phyloP scores from a whole-genome alignment of 208 protist genomes.

The Leishmania tropica region DNA sequence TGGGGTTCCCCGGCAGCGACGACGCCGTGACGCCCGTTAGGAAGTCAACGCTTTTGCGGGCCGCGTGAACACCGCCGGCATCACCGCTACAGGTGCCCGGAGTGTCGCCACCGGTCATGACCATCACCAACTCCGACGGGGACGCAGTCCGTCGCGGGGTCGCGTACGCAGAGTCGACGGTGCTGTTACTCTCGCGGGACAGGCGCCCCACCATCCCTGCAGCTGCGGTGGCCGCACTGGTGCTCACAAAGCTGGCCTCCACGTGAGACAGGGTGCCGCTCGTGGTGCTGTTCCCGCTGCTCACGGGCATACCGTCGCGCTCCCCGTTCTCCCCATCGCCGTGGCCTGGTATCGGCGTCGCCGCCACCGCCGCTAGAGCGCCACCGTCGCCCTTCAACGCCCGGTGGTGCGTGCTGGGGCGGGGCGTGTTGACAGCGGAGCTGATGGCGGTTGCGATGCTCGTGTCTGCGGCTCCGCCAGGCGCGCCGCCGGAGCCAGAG shows the following conservation, averaged over 20 bases:
- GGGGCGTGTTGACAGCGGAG: conserved; percentile 19
- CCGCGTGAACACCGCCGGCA: neutral
- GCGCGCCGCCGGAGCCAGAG: conserved; percentile 4
- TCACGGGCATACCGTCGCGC: neutral
- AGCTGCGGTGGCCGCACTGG: neutral
- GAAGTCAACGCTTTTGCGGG: neutral
- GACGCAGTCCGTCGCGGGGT: conserved; percentile 16
- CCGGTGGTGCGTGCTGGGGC: conserved; percentile 12
- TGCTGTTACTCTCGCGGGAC: neutral
- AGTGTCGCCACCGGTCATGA: conserved; percentile 25
- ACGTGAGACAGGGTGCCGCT: conserved; percentile 18
- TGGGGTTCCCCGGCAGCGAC: neutral
- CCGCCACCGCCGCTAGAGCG: neutral
- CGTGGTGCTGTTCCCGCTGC: neutral
- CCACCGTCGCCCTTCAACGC: neutral
- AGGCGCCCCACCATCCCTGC: neutral
- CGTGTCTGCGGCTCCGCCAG: conserved; percentile 9
- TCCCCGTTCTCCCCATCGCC: neutral
- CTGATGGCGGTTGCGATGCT: conserved; percentile 16
- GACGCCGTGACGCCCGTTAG: neutral
- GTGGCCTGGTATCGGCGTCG: neutral
- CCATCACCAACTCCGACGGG: conserved; percentile 9
- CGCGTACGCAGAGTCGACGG: neutral
- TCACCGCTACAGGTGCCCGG: conserved; percentile 1
- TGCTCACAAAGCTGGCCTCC: conserved; percentile 16